Evolutionary conservation across 768 basidiomycete species (phyloP).

Genomic region (Lactifluus piperatus): DNA sequence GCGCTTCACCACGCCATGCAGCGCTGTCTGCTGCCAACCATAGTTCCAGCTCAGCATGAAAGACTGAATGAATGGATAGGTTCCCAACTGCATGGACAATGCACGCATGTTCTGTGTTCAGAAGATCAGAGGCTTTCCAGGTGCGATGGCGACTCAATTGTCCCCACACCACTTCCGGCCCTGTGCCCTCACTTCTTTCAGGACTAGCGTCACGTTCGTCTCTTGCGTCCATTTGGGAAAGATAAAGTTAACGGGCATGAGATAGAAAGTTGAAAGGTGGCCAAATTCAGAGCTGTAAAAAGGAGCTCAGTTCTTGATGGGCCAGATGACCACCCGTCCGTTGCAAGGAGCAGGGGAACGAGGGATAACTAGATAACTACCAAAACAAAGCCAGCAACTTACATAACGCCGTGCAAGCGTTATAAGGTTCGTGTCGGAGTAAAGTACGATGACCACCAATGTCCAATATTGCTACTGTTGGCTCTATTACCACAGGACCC

Average conservation of each 20-base stretch:
- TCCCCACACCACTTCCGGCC: background rate
- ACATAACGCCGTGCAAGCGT: background rate
- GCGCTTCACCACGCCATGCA: background rate
- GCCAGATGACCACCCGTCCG: background rate
- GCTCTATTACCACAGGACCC: conserved; percentile 2
- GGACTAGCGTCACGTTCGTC: background rate
- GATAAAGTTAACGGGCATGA: background rate
- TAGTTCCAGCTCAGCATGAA: background rate
- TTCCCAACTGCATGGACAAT: background rate
- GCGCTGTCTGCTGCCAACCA: background rate
- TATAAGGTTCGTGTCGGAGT: conserved; percentile 7
- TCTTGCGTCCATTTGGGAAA: background rate
- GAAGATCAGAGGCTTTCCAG: background rate
- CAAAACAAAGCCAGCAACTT: background rate
- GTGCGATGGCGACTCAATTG: background rate
- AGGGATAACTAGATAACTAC: background rate
- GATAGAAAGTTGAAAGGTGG: conserved; percentile 3
- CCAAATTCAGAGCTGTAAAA: conserved; percentile 4
- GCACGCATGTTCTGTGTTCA: background rate
- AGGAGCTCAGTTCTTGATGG: background rate
- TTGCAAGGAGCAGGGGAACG: background rate
- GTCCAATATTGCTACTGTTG: conserved; percentile 1
- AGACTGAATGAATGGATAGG: background rate
- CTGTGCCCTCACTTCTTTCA: background rate
- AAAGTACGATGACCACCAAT: background rate